Evolutionary conservation across 139 green algal species (phyloP), one percentile per base, ranked within the genome.

Genomic region (Astrephomene gubernaculifera): DNA sequence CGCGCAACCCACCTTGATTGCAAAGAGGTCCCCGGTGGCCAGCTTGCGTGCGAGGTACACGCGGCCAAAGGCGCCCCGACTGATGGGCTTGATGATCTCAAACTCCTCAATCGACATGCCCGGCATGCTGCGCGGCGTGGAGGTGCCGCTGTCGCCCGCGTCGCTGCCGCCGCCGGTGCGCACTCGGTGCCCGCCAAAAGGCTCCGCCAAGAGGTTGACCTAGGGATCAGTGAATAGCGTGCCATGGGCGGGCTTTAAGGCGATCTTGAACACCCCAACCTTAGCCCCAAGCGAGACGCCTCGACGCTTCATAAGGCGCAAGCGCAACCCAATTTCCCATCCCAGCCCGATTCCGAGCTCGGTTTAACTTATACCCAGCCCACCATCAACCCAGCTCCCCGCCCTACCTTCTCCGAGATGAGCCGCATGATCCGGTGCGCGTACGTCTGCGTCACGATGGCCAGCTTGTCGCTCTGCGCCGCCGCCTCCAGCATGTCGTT

Each of bases 51-150:
- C 96, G 24, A 99, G 92, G 87, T 98, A 99, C 45, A 99, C 97
- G 1, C 96, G 90, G 0, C 97, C 97, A 91, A 97, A 99, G 2
- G 97, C 97, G 21, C 97, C 97, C 0, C 94, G 86, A 88, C 90
- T 96, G 85, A 99, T 98, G 72, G 96, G 97, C 88, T 98, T 98
- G 49, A 99, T 90, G 79, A 99, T 95, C 53, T 98, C 93, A 92
- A 99, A 99, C 76, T 99, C 97, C 35, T 98, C 89, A 61, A 98
- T 96, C 73, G 80, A 87, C 90, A 92, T 92, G 83, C 86, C 89
- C 21, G 87, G 90, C 85, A 89, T 73, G 64, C 71, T 85, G 86
- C 85, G 75, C 10, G 86, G 86, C 35, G 86, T 91, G 60, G 45
- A 75, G 1, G 83, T 86, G 64, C 71, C 88, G 81, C 73, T 81